Base-by-base conservation (phyloP, 2,329 filamentous ascomycete species). In the Chlorencoelia australis region DNA sequence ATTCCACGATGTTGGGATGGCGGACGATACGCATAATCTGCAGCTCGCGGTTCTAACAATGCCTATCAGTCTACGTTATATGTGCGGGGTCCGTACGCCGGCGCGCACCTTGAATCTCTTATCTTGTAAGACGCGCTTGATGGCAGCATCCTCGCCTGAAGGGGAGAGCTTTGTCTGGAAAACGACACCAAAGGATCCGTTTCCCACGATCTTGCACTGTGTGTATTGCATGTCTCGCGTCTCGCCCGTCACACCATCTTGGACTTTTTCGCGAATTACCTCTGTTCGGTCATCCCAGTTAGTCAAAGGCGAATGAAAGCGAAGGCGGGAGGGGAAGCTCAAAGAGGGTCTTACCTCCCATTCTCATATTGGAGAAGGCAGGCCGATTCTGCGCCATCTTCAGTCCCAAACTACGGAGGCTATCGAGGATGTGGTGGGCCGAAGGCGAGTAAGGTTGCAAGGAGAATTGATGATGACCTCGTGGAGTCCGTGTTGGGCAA, bases 11-110 rank as follows among this genome's bases (percentile, higher is more conserved):
- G 65, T 98, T 98, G 39, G 91, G 91, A 62, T 98, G 91, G 58
- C 89, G 80, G 56, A 98, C 91, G 59, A 98, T 98, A 59, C 91
- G 83, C 91, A 98, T 98, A 60, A 98, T 98, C 63, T 98, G 91
- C 52, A 98, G 74, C 62, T 98, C 91, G 65, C 91, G 87, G 61
- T 98, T 98, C 91, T 98, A 59, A 31, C 29, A 35, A 26, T 22
- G 35, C 43, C 66, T 42, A 67, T 59, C 43, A 44, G 45, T 22
- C 34, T 16, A 21, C 13, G 13, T 31, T 30, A 6, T 7, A 21
- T 15, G 4, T 2, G 7, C 10, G 26, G 8, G 15, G 16, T 17
- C 16, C 34, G 32, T 27, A 8, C 16, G 30, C n/a, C 22, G 21
- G 35, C 44, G 54, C 60, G 55, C 59, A 94, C 91, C 84, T 98